Percentiles rank a stretch among this genome's conserved stretches.
Evolutionary conservation across 345 rosid species (phyloP).

Genomic region (Brassica rapa): DNA sequence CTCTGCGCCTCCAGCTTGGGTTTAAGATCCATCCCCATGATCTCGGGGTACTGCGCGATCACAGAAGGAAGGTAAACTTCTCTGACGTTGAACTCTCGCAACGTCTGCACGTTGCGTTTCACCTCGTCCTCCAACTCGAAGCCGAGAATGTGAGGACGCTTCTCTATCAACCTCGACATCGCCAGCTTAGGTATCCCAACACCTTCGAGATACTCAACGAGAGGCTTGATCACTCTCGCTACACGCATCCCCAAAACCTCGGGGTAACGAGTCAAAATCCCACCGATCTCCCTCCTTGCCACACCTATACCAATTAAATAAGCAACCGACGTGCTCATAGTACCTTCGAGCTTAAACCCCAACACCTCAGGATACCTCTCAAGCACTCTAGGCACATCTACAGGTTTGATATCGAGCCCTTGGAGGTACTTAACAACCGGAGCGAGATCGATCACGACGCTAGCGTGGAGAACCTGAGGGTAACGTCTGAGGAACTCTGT

Average conservation of each 20-base stretch:
- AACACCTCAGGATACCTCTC: conserved; percentile 87
- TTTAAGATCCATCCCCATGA: conserved; percentile 67
- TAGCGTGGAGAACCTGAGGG: conserved; percentile 84
- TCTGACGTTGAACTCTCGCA: conserved; percentile 63
- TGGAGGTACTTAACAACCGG: conserved; percentile 91
- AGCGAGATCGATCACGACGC: conserved; percentile 89
- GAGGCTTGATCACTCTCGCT: conserved; percentile 82
- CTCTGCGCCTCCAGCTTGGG: conserved; percentile 63
- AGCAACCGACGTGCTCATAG: conserved; percentile 95
- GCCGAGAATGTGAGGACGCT: conserved; percentile 76
- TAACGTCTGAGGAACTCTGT: conserved; percentile 76
- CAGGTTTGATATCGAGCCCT: conserved; percentile 87
- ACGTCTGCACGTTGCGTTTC: conserved; percentile 62
- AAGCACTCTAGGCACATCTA: conserved; percentile 76
- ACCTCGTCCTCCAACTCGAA: conserved; percentile 65
- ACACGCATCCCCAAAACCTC: conserved; percentile 92
- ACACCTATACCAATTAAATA: conserved; percentile 87
- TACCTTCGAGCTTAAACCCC: conserved; percentile 95
- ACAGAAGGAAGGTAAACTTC: conserved; percentile 62
- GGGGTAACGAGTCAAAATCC: conserved; percentile 72
- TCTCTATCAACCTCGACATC: conserved; percentile 85
- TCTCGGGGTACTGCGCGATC: conserved; percentile 89
- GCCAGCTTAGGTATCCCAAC: conserved; percentile 81
- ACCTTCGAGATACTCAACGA: conserved; percentile 75
- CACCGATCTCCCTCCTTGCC: conserved; percentile 86